Conservation (phyloP, 1,139 yeast species). For the Taphrina confusa region DNA sequence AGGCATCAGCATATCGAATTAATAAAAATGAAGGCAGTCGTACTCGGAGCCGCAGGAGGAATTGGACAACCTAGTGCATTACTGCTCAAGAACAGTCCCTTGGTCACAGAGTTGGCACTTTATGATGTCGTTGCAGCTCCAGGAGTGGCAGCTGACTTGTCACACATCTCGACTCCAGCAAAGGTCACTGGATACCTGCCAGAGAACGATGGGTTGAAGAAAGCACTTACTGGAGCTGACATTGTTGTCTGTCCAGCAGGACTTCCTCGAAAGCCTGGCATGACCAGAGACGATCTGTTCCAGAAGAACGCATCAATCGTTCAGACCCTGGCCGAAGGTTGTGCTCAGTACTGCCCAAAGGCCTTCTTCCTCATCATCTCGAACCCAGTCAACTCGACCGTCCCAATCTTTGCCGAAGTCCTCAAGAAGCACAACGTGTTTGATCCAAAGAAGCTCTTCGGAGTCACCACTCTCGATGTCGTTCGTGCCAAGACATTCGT, state of each 20-base stretch:
- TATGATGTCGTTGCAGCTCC: slow-evolving; percentile 93
- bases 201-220: slow-evolving; percentile 63
- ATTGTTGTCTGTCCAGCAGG: slow-evolving; percentile 97
- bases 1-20: too few species aligned
- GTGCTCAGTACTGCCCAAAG: slow-evolving; percentile 81
- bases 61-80: slow-evolving; percentile 50
- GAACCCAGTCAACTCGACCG: slow-evolving; percentile 98
- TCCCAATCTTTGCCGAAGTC: slow-evolving; percentile 96
- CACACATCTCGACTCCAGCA: slow-evolving; percentile 68
- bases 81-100: slow-evolving; percentile 79
- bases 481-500: slow-evolving; percentile 92
- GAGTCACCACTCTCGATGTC: slow-evolving; percentile 95
- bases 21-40: slow-evolving; percentile 35
- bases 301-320: slow-evolving; percentile 96
- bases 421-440: slow-evolving; percentile 81
- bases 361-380: slow-evolving; percentile 87
- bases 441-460: slow-evolving; percentile 89
- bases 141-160: slow-evolving; percentile 89
- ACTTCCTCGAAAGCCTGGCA: slow-evolving; percentile 77
- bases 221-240: slow-evolving; percentile 77
- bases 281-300: slow-evolving; percentile 79
- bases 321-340: slow-evolving; percentile 84
- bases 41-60: slow-evolving; percentile 31
- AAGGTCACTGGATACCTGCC: slow-evolving; percentile 75
- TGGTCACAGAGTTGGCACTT: slow-evolving; percentile 79